These are phyloP conservation scores for Lactuca saligna DNA, from an alignment of 129 eudicot species.

Conservation along the genomic window DNA sequence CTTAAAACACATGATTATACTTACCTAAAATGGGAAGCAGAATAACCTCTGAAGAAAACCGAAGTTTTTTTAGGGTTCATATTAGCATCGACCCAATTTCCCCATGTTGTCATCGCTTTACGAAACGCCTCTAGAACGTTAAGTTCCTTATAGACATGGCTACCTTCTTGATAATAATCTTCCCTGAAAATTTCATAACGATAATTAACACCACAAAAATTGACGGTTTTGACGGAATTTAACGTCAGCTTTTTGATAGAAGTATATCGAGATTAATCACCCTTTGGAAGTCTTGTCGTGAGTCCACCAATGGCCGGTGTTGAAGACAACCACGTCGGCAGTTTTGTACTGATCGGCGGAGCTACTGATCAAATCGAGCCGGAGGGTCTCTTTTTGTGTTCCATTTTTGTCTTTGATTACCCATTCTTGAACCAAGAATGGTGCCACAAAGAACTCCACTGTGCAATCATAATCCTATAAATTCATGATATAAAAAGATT, in stretches of 20 bases:
- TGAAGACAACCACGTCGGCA: slow-evolving; percentile 57
- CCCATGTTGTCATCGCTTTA: slow-evolving; percentile 92
- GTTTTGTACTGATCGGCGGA: slow-evolving; percentile 49
- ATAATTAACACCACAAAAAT: background rate
- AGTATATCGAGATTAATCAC: slow-evolving; percentile 24
- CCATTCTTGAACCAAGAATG: slow-evolving; percentile 68
- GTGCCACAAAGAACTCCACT: slow-evolving; percentile 57
- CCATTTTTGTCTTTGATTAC: slow-evolving; percentile 46
- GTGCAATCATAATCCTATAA: slow-evolving; percentile 53
- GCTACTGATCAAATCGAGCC: slow-evolving; percentile 54
- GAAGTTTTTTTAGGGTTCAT: slow-evolving; percentile 60
- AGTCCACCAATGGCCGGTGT: slow-evolving; percentile 80
- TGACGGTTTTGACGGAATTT: background rate
- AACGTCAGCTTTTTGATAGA: background rate
- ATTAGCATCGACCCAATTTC: slow-evolving; percentile 82
- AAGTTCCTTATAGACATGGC: slow-evolving; percentile 59
- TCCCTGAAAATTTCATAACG: slow-evolving; percentile 40
- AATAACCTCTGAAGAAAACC: slow-evolving; percentile 91
- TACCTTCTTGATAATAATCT: slow-evolving; percentile 70
- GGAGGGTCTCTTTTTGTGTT: slow-evolving; percentile 45
- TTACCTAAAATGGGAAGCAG: slow-evolving; percentile 94
- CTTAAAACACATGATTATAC: background rate
- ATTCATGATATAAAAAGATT: background rate
- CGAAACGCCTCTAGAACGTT: slow-evolving; percentile 79
- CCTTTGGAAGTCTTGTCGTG: slow-evolving; percentile 62